phyloP scores from a whole-genome alignment of 306 rosid species.

The Benincasa hispida region DNA sequence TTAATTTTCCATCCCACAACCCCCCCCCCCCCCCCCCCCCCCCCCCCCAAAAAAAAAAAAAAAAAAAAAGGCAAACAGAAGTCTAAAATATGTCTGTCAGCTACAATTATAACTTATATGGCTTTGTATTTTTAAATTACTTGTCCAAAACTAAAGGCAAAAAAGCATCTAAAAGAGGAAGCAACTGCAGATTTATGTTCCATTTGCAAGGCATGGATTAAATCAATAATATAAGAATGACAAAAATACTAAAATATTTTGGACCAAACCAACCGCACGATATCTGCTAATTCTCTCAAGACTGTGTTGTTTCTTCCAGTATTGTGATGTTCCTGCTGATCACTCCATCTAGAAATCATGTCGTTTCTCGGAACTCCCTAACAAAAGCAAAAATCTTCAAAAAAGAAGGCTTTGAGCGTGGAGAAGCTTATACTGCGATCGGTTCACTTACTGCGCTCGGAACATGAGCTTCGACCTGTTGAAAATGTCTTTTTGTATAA shows the following conservation, averaged over 20 bases:
- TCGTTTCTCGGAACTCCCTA: conserved; percentile 36
- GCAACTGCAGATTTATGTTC: not conserved
- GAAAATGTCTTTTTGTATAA: not conserved
- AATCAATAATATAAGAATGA: conserved; percentile 17
- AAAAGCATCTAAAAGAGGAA: not conserved
- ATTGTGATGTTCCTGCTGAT: conserved; percentile 8
- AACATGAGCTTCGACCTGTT: conserved; percentile 55
- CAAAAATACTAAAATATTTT: conserved; percentile 17
- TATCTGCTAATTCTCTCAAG: conserved; percentile 11
- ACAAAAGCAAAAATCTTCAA: conserved; percentile 57
- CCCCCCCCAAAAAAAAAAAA: not conserved
- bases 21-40: no score
- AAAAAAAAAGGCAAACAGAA: not conserved
- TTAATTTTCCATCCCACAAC: no score
- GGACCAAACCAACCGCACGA: conserved; percentile 14
- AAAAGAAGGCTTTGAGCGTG: conserved; percentile 20
- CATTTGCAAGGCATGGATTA: conserved; percentile 16
- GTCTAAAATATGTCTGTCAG: not conserved
- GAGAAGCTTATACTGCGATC: conserved; percentile 66
- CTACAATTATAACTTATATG: not conserved
- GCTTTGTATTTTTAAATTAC: not conserved
- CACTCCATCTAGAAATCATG: conserved; percentile 25
- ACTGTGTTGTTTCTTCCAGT: conserved; percentile 16
- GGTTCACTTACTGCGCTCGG: conserved; percentile 65
- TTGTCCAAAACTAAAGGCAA: not conserved